Conservation (phyloP, 257 asterid genomes). For the Lycium ferocissimum region DNA sequence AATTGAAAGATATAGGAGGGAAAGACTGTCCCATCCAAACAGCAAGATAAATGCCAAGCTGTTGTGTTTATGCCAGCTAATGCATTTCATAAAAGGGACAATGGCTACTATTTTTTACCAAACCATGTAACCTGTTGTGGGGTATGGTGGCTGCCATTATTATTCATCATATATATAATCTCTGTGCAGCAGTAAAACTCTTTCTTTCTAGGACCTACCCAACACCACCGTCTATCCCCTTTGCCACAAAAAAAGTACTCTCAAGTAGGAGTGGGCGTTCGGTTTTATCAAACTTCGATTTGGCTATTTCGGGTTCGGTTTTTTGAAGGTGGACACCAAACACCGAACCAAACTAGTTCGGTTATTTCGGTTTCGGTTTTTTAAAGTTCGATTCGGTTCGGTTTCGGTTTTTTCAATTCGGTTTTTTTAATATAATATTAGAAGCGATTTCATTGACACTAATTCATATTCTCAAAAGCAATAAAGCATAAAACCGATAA, state of each 20-base stretch:
- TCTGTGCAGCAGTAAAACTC: neutral
- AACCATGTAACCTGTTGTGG: conserved; percentile 23
- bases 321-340: too few relatives aligned
- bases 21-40: conserved; percentile 3
- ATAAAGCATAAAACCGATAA: too few relatives aligned
- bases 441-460: too few relatives aligned
- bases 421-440: too few relatives aligned
- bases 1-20: conserved; percentile 14
- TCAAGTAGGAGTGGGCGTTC: too few relatives aligned
- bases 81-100: neutral
- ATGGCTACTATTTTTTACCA: conserved; percentile 15
- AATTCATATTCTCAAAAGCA: too few relatives aligned
- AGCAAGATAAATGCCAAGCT: conserved; percentile 17
- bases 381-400: too few relatives aligned
- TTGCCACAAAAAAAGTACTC: neutral
- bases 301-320: too few relatives aligned
- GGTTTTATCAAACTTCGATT: too few relatives aligned
- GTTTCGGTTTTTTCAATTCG: too few relatives aligned
- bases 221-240: neutral
- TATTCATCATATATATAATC: conserved; percentile 7
- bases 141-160: conserved; percentile 21
- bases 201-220: neutral
- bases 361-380: too few relatives aligned
- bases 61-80: conserved; percentile 18
- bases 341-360: too few relatives aligned